These are phyloP conservation scores for Colletotrichum musicola DNA, from an alignment of 2,329 filamentous ascomycete species.

Conservation along the genomic window DNA sequence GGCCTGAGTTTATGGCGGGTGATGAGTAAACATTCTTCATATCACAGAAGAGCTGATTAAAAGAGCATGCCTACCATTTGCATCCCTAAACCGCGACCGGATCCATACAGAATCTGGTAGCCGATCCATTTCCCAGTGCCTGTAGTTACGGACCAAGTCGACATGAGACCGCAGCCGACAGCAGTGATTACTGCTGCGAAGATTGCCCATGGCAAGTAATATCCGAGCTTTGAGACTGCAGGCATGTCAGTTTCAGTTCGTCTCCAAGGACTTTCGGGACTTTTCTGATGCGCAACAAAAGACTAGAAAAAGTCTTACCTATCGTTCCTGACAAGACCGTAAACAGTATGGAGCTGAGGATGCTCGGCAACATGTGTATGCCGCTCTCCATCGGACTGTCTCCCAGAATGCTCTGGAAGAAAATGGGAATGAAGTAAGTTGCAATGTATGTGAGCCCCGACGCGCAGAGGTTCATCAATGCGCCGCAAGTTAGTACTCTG, in stretches of 20 bases:
- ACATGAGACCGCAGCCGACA: slow-evolving; percentile 52
- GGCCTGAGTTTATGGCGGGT: slow-evolving; percentile 47
- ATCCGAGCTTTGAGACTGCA: slow-evolving; percentile 36
- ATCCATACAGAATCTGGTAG: slow-evolving; percentile 61
- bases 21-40: slow-evolving; percentile 19
- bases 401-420: slow-evolving; percentile 62
- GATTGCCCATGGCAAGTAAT: slow-evolving; percentile 44
- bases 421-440: slow-evolving; percentile 63
- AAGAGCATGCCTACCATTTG: slow-evolving; percentile 50
- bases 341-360: slow-evolving; percentile 52
- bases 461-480: slow-evolving; percentile 57
- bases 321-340: slow-evolving; percentile 49
- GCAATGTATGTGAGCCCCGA: slow-evolving; percentile 60
- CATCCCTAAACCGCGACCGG: slow-evolving; percentile 57
- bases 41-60: background rate
- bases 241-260: background rate
- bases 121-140: slow-evolving; percentile 56
- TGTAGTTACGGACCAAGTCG: slow-evolving; percentile 50
- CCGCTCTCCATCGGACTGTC: slow-evolving; percentile 52
- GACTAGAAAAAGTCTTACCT: slow-evolving; percentile 42
- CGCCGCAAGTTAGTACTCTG: slow-evolving; percentile 45
- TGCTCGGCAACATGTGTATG: slow-evolving; percentile 56
- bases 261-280: background rate
- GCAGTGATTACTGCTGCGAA: slow-evolving; percentile 51
- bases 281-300: too few species aligned